Conservation (phyloP, 805 yeast genomes). For the Hanseniaspora osmophila region DNA sequence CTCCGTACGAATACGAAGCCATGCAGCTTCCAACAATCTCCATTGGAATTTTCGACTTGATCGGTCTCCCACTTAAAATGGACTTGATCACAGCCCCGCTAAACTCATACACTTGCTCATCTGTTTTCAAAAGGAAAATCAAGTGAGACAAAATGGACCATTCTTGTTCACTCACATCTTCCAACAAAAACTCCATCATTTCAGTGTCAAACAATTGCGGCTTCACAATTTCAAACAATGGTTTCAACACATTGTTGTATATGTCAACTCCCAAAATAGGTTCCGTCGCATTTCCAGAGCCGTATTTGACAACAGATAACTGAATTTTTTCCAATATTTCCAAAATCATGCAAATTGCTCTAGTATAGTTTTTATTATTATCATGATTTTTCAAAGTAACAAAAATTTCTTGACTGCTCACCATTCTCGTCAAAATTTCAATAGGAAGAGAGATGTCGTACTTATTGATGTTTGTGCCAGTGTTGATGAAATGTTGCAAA, state of each 20-base stretch:
- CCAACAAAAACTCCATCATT: constrained; percentile 3
- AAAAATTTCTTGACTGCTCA: background rate
- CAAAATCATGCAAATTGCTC: background rate
- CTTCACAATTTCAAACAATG: background rate
- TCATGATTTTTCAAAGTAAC: background rate
- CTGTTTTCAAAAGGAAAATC: constrained; percentile 11
- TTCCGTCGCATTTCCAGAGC: background rate
- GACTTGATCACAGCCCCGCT: constrained; percentile 32
- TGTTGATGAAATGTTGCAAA: constrained; percentile 19
- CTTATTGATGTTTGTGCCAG: background rate
- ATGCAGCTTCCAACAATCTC: constrained; percentile 34
- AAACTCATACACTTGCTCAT: constrained; percentile 16
- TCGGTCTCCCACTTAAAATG: constrained; percentile 36
- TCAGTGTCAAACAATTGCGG: background rate
- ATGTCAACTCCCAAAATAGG: background rate
- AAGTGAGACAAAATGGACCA: constrained; percentile 13
- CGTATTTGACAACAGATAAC: background rate
- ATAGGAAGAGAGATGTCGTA: constrained; percentile 3
- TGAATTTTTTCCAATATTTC: background rate
- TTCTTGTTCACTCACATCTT: constrained; percentile 26
- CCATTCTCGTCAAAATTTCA: background rate
- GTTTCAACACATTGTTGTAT: background rate
- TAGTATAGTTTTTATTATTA: background rate
- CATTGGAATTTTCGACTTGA: constrained; percentile 32
- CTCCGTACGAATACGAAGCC: constrained; percentile 22